Evolutionary conservation across 345 rosid genomes (phyloP).

Genomic region (Odontarrhena argentea): DNA sequence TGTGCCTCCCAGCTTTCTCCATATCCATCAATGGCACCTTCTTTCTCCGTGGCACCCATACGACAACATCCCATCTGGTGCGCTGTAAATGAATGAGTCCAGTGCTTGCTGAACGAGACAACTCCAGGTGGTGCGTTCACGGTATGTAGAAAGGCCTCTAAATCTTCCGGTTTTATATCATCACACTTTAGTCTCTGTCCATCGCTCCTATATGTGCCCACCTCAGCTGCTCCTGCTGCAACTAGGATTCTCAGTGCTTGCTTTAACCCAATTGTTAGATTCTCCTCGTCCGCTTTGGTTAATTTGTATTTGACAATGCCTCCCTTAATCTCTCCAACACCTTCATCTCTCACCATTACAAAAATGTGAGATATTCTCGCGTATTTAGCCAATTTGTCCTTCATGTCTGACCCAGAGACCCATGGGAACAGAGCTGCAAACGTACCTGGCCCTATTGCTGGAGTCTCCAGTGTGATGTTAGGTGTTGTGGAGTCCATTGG

Average conservation of each 20-base stretch:
- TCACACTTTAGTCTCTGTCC: constrained; percentile 62
- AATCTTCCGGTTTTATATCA: constrained; percentile 47
- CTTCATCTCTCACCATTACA: constrained; percentile 41
- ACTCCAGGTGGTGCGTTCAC: constrained; percentile 46
- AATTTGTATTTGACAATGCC: constrained; percentile 45
- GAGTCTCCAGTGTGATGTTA: constrained; percentile 58
- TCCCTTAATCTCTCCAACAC: constrained; percentile 31
- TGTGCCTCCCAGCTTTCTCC: constrained; percentile 68
- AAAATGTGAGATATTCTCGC: constrained; percentile 58
- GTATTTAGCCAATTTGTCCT: constrained; percentile 58
- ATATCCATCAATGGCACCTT: constrained; percentile 63
- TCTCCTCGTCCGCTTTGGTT: constrained; percentile 56
- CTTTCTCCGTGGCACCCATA: constrained; percentile 56
- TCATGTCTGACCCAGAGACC: constrained; percentile 64
- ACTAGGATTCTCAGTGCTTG: constrained; percentile 61
- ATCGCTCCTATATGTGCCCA: constrained; percentile 68
- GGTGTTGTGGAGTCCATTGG: constrained; percentile 46
- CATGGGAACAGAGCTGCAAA: constrained; percentile 60
- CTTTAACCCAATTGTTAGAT: constrained; percentile 59
- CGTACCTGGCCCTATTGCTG: constrained; percentile 64
- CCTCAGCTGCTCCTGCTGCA: constrained; percentile 82
- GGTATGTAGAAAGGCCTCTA: constrained; percentile 54
- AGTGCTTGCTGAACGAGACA: constrained; percentile 47
- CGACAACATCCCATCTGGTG: constrained; percentile 87
- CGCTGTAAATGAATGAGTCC: constrained; percentile 54